Evolutionary conservation across 129 eudicot species (phyloP).

Genomic region (Tanacetum coccineum): DNA sequence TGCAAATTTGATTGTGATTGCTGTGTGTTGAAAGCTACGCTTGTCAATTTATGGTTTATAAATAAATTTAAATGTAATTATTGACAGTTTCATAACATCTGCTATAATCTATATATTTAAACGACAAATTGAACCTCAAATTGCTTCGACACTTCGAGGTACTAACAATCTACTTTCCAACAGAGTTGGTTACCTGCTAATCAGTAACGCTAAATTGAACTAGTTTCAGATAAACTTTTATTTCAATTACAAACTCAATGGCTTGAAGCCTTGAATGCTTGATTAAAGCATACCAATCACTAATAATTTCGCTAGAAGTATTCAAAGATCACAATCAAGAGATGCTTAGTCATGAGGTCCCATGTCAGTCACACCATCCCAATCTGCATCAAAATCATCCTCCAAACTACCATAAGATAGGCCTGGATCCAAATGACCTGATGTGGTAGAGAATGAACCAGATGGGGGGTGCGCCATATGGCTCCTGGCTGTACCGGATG

Average conservation of each 20-base stretch:
- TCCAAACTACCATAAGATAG: slow-evolving; percentile 16
- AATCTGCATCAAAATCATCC: slow-evolving; percentile 20
- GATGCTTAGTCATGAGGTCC: too few species aligned
- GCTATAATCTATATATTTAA: too few species aligned
- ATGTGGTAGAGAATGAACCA: slow-evolving; percentile 2
- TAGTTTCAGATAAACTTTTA: too few species aligned
- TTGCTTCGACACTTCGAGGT: too few species aligned
- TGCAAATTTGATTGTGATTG: neutral
- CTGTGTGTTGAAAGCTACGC: too few species aligned
- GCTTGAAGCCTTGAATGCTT: neutral
- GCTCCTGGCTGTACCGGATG: slow-evolving; percentile 24
- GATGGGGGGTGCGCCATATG: slow-evolving; percentile 15
- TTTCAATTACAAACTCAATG: neutral
- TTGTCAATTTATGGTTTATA: too few species aligned
- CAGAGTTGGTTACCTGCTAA: too few species aligned
- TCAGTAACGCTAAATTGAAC: too few species aligned
- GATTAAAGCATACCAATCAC: neutral
- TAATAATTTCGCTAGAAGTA: slow-evolving; percentile 31
- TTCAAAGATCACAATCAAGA: slow-evolving; percentile 22
- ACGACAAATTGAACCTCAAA: too few species aligned
- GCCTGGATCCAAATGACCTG: slow-evolving; percentile 17
- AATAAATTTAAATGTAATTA: too few species aligned
- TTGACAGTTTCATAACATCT: too few species aligned
- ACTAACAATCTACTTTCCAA: too few species aligned
- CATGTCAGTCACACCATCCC: slow-evolving; percentile 27